phyloP scores from a whole-genome alignment of 805 yeast genomes.

The Candida wancherniae region DNA sequence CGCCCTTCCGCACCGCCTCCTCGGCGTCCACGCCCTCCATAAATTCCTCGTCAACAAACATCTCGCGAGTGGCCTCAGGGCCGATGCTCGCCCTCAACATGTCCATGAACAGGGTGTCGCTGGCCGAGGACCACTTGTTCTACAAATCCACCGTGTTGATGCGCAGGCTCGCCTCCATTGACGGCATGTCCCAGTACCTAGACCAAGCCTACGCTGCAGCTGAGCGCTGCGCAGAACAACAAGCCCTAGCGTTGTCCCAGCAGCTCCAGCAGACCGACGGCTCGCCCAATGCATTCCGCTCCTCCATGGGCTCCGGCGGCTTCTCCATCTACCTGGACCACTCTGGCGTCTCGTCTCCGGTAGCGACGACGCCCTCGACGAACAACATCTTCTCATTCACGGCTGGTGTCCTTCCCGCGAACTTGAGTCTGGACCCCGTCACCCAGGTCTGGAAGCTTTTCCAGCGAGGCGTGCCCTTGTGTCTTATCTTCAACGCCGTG shows the following conservation, averaged over 20 bases:
- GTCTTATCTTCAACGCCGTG: conserved; percentile 74
- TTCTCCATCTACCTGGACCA: conserved; percentile 34
- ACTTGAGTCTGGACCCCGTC: conserved; percentile 80
- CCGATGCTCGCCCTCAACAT: conserved; percentile 41
- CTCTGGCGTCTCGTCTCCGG: conserved; percentile 17
- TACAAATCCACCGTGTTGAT: conserved; percentile 59
- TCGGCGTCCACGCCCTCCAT: conserved; percentile 26
- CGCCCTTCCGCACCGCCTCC: conserved; percentile 37
- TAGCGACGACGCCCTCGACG: conserved; percentile 18
- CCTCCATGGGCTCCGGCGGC: conserved; percentile 31
- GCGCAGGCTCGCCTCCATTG: conserved; percentile 50
- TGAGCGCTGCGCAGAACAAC: conserved; percentile 68
- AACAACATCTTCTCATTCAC: conserved; percentile 56
- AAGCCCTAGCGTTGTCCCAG: conserved; percentile 50
- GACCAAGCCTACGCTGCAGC: conserved; percentile 61
- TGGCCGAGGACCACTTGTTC: conserved; percentile 63
- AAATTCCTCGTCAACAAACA: conserved; percentile 28
- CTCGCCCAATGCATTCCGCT: conserved; percentile 24
- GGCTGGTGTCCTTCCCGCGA: conserved; percentile 74
- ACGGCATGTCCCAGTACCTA: conserved; percentile 66
- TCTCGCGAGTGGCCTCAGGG: conserved; percentile 40
- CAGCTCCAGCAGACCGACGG: conserved; percentile 26
- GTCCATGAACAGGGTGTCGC: conserved; percentile 60
- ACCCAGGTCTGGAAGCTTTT: conserved; percentile 84
- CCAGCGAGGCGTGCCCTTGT: conserved; percentile 89